Conservation (phyloP, 2,329 filamentous ascomycete species). For the Macrophomina pseudophaseolina region DNA sequence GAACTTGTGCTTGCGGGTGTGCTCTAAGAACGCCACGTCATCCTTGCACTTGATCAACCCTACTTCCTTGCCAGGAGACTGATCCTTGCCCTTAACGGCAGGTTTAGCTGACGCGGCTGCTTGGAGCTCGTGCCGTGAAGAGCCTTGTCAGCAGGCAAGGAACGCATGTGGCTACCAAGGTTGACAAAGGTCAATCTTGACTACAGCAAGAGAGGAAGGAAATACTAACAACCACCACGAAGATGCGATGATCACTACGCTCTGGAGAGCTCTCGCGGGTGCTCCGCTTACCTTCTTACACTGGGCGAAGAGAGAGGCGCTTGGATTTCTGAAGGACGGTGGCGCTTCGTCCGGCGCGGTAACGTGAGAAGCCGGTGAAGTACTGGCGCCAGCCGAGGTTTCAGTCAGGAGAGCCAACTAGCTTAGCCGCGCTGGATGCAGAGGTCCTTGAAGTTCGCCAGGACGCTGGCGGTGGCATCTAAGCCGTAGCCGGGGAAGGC, state of each 20-base stretch:
- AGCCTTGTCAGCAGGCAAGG: conserved; percentile 25
- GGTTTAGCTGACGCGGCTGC: no score
- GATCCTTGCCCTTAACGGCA: no score
- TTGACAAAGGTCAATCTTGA: conserved; percentile 33
- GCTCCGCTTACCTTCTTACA: conserved; percentile 35
- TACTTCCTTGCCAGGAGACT: background rate
- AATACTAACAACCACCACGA: no score
- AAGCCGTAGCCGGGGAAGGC: background rate
- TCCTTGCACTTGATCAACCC: background rate
- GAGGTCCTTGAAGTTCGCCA: conserved; percentile 8
- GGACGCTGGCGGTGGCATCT: background rate
- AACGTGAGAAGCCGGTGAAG: conserved; percentile 27
- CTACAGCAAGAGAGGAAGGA: background rate
- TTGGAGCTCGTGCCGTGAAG: background rate
- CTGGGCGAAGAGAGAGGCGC: conserved; percentile 23
- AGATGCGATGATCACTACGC: no score
- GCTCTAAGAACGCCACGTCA: background rate
- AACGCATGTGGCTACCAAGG: conserved; percentile 34
- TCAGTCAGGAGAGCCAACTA: conserved; percentile 25
- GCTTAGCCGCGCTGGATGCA: background rate
- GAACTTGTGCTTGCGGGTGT: conserved; percentile 27
- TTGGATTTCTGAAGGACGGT: conserved; percentile 10
- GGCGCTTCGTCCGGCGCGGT: background rate
- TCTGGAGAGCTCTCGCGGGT: background rate
- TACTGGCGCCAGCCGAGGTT: conserved; percentile 30